Evolutionary conservation across 2,329 filamentous ascomycete genomes (phyloP).

Genomic region (Fusarium succisae): DNA sequence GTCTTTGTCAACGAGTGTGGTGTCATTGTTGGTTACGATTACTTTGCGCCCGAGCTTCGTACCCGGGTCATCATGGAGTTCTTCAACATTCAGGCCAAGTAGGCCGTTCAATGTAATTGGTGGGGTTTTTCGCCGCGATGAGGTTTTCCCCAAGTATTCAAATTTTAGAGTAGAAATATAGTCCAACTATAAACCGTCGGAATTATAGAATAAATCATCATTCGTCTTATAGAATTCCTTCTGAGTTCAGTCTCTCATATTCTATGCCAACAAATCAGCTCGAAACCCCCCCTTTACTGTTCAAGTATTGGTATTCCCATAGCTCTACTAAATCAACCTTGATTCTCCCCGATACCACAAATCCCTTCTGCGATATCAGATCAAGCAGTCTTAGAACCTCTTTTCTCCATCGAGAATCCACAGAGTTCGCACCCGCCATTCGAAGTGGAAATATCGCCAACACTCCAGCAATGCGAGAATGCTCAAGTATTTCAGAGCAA

Average conservation of each 20-base stretch:
- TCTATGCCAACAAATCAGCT: not conserved
- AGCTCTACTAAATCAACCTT: slow-evolving; percentile 32
- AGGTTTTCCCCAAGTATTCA: not conserved
- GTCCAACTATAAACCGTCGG: too few relatives aligned
- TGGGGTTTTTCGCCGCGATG: not conserved
- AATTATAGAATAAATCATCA: too few relatives aligned
- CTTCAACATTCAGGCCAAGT: slow-evolving; percentile 41
- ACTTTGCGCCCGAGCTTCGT: slow-evolving; percentile 41
- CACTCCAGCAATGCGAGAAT: slow-evolving; percentile 28
- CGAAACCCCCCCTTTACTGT: fast-evolving
- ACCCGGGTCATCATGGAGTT: slow-evolving; percentile 46
- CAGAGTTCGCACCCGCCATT: slow-evolving; percentile 31
- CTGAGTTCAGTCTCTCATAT: fast-evolving
- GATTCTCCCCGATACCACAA: slow-evolving; percentile 37
- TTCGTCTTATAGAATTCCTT: too few relatives aligned
- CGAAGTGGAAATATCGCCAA: slow-evolving; percentile 38
- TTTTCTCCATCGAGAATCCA: fast-evolving
- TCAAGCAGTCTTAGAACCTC: slow-evolving; percentile 4
- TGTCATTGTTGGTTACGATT: slow-evolving; percentile 51
- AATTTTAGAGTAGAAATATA: not conserved
- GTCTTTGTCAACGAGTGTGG: slow-evolving; percentile 48
- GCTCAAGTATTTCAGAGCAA: not conserved
- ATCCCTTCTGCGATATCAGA: slow-evolving; percentile 32
- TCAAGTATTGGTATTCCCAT: slow-evolving; percentile 22
- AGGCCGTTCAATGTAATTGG: not conserved